Conservation (phyloP, 805 yeast genomes). For the Ogataea naganishii region DNA sequence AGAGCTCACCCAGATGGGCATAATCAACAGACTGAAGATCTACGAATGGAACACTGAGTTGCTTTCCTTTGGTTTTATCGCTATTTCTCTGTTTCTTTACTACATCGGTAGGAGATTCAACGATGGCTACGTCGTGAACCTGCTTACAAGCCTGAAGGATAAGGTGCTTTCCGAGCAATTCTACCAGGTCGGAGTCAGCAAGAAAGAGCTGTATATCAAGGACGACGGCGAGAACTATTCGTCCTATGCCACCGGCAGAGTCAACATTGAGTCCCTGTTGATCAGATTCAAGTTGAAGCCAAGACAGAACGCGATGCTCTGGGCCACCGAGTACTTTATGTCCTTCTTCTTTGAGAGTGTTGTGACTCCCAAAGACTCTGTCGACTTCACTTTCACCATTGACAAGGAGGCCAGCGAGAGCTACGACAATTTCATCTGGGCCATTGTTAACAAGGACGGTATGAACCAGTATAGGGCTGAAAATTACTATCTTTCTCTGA, state of each 20-base stretch:
- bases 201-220: conserved; percentile 38
- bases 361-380: conserved; percentile 48
- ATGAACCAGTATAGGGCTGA: conserved; percentile 72
- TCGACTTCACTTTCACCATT: conserved; percentile 53
- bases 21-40: conserved; percentile 45
- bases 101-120: conserved; percentile 55
- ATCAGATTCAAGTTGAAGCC: conserved; percentile 59
- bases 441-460: conserved; percentile 74
- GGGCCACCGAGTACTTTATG: conserved; percentile 54
- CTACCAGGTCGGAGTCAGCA: conserved; percentile 61
- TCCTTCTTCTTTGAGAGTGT: conserved; percentile 49
- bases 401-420: conserved; percentile 30
- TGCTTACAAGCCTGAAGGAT: conserved; percentile 37
- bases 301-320: conserved; percentile 70
- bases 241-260: conserved; percentile 84
- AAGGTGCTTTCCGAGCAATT: conserved; percentile 60
- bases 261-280: conserved; percentile 56
- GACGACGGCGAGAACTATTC: conserved; percentile 56
- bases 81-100: conserved; percentile 40
- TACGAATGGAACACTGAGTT: conserved; percentile 78
- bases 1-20: conserved; percentile 49
- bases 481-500: conserved; percentile 75
- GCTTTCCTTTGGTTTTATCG: conserved; percentile 42
- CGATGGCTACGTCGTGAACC: conserved; percentile 40
- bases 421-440: conserved; percentile 68